phyloP scores from a whole-genome alignment of 192 early-diverging fungal genomes.

The Gamsiella multidivaricata region DNA sequence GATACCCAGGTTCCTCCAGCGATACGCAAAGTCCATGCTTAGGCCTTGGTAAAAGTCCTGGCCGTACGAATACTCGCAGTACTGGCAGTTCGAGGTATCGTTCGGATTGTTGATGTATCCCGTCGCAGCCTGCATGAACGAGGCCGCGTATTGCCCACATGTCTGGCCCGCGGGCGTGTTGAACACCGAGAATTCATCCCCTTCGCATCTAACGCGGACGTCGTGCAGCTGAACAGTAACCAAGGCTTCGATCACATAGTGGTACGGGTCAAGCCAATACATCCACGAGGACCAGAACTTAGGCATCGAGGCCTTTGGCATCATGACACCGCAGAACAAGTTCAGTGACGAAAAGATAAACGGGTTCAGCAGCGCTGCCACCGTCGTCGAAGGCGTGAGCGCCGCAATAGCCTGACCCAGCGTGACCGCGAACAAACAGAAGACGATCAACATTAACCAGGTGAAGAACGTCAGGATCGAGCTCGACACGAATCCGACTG shows the following conservation, averaged over 20 bases:
- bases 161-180: constrained; percentile 65
- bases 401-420: constrained; percentile 80
- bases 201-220: constrained; percentile 58
- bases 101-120: constrained; percentile 70
- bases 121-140: constrained; percentile 60
- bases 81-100: constrained; percentile 67
- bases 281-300: constrained; percentile 78
- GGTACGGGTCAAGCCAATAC: constrained; percentile 75
- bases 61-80: constrained; percentile 68
- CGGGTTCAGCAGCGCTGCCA: constrained; percentile 73
- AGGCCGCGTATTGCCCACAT: constrained; percentile 69
- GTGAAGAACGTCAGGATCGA: constrained; percentile 68
- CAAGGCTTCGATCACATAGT: constrained; percentile 74
- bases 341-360: constrained; percentile 73
- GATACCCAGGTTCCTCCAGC: constrained; percentile 80
- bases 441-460: constrained; percentile 68
- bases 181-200: constrained; percentile 66
- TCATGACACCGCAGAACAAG: constrained; percentile 80
- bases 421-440: constrained; percentile 74
- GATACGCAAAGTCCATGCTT: constrained; percentile 58
- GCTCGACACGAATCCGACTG: constrained; percentile 66
- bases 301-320: constrained; percentile 68
- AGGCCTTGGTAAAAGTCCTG: constrained; percentile 69
- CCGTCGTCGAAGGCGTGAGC: constrained; percentile 66
- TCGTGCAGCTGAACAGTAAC: constrained; percentile 69